Evolutionary conservation across 257 asterid species (phyloP).

Genomic region (Perilla frutescens): DNA sequence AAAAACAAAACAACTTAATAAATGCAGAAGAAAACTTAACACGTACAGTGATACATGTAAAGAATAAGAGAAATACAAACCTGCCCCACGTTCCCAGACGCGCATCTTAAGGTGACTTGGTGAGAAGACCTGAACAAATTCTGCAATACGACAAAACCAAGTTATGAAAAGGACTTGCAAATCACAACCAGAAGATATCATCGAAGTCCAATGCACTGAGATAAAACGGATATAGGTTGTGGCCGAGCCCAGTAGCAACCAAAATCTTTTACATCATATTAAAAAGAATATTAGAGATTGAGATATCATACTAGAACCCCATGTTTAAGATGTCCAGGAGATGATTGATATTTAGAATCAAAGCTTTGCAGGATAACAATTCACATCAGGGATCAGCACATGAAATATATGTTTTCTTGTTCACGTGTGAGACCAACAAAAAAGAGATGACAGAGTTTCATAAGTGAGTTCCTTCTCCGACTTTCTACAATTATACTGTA

Average conservation of each 20-base stretch:
- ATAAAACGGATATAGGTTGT: background rate
- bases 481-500: background rate
- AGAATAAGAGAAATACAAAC: conserved; percentile 43
- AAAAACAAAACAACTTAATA: background rate
- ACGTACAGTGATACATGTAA: background rate
- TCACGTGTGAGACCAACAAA: conserved; percentile 4
- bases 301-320: background rate
- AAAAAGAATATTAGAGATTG: background rate
- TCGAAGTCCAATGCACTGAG: background rate
- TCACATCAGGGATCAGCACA: conserved; percentile 14
- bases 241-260: background rate
- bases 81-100: conserved; percentile 99
- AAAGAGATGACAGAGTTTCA: background rate
- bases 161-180: background rate
- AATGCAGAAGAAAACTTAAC: conserved; percentile 2
- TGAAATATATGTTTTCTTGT: background rate
- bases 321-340: background rate
- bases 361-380: background rate
- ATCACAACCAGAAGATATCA: background rate
- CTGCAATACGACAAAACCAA: conserved; percentile 49
- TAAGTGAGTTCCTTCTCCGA: background rate
- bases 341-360: background rate
- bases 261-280: background rate
- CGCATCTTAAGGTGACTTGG: conserved; percentile 91
- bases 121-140: conserved; percentile 87